phyloP scores from a whole-genome alignment of 1,284 basidiomycete genomes.

The Cutaneotrichosporon sp. region DNA sequence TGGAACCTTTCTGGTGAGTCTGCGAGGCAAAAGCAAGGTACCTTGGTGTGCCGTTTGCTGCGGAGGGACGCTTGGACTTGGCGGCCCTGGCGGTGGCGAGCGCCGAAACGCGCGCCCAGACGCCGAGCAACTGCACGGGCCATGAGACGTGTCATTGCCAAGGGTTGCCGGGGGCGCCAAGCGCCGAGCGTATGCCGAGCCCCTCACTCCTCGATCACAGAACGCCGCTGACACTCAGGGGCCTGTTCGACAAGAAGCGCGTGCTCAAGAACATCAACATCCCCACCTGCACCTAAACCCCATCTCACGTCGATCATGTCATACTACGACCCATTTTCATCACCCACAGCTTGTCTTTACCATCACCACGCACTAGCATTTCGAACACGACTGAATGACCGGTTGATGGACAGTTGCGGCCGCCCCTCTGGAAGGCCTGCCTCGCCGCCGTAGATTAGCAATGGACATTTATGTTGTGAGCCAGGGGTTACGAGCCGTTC shows the following conservation, averaged over 20 bases:
- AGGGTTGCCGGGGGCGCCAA: not conserved
- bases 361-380: not conserved
- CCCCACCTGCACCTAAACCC: conserved; percentile 38
- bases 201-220: not conserved
- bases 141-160: not conserved
- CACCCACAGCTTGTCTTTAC: not conserved
- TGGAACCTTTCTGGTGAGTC: conserved; percentile 62
- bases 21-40: not conserved
- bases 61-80: not conserved
- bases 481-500: too few relatives aligned
- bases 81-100: not conserved
- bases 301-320: not conserved
- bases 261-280: conserved; percentile 51
- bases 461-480: too few relatives aligned
- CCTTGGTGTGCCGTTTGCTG: not conserved
- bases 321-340: not conserved
- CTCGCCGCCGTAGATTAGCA: not conserved
- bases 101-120: too few relatives aligned
- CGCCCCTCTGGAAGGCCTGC: not conserved
- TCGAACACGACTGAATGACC: not conserved
- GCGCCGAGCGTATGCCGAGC: not conserved
- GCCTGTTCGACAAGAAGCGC: conserved; percentile 58
- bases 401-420: not conserved
- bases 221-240: conserved; percentile 26
- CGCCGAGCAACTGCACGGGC: too few relatives aligned